Evolutionary conservation across 768 basidiomycete species (phyloP), one percentile per base, ranked within the genome.

Genomic region (Lenzites betulinus): DNA sequence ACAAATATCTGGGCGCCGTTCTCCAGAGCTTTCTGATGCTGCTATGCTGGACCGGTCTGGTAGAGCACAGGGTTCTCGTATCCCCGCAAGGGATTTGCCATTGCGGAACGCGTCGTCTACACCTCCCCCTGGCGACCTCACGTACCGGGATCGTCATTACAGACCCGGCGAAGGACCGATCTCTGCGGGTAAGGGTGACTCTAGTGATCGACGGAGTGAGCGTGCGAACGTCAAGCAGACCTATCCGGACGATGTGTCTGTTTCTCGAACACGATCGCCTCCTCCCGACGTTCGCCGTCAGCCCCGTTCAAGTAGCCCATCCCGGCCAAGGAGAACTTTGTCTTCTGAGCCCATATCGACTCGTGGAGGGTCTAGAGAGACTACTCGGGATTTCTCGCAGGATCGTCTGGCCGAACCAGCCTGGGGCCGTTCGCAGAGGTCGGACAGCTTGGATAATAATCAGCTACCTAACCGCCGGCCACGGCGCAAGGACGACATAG

Each of bases 81-180:
- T 59, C 58, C 38, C 46, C 20, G 46, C 41, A 22, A 51, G 56
- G 42, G 53, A 59, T 28, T 15, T 36, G 30, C 16, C 52, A 33
- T 44, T 56, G 41, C 51, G 61, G 7, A 41, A 41, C 38, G 23
- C 15, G 12, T 63, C 61, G 1, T 46, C 59, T 9, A 36, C 52
- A 16, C 57, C 64, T 18, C 35, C 58, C 1, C 26, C 51, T 15
- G 59, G 48, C 20, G 66, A 58, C 22, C 77, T 87, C 56, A 79
- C 83, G 18, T 84, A 81, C 56, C 76, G 81, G 58, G 88, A 88
- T 69, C 81, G 88, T 28, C 85, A 88, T 70, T 89, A 89, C 70
- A 82, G 86, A 49, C 86, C 87, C 35, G 77, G 70, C 22, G 77
- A 68, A 25, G 51, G 48, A 25, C 62, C 65, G 13, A 51, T 28